phyloP scores from a whole-genome alignment of 768 basidiomycete genomes.

The Sporobolomyces phaffii region DNA sequence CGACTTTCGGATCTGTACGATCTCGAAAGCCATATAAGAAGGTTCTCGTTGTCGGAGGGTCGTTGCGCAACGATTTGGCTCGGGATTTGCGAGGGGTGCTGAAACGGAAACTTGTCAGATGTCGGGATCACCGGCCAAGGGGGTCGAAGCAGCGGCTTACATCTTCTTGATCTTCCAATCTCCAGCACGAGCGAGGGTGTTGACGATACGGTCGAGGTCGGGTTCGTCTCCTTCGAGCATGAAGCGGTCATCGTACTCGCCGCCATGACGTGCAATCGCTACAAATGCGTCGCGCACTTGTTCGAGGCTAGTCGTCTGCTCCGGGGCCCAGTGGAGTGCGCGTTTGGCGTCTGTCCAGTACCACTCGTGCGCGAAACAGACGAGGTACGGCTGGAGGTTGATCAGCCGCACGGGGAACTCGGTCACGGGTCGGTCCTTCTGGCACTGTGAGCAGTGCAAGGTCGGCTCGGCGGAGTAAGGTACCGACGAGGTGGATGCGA shows the following conservation, averaged over 20 bases:
- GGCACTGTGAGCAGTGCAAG: slow-evolving; percentile 31
- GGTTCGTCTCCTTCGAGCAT: background rate
- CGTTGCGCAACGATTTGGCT: background rate
- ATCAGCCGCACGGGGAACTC: slow-evolving; percentile 14
- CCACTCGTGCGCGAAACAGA: slow-evolving; percentile 28
- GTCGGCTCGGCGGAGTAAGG: background rate
- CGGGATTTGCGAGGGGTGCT: slow-evolving; percentile 3
- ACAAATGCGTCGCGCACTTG: background rate
- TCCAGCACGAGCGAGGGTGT: slow-evolving; percentile 1
- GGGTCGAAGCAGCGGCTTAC: background rate
- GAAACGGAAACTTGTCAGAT: background rate
- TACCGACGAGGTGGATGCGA: slow-evolving; percentile 2
- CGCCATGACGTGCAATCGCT: background rate
- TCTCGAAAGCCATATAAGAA: slow-evolving; percentile 6
- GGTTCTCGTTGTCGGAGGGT: background rate
- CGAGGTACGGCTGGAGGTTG: slow-evolving; percentile 27
- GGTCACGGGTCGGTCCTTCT: background rate
- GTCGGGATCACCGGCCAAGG: background rate
- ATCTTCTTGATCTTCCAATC: background rate
- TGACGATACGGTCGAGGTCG: background rate
- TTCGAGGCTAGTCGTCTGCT: background rate
- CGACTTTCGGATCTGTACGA: background rate
- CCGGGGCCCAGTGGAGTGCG: slow-evolving; percentile 8
- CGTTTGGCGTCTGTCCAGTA: slow-evolving; percentile 28
- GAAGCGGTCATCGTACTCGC: slow-evolving; percentile 3